Evolutionary conservation across 352 stramenopile species (phyloP), one percentile per base, ranked within the genome.

Genomic region (Blastocystis sp.): DNA sequence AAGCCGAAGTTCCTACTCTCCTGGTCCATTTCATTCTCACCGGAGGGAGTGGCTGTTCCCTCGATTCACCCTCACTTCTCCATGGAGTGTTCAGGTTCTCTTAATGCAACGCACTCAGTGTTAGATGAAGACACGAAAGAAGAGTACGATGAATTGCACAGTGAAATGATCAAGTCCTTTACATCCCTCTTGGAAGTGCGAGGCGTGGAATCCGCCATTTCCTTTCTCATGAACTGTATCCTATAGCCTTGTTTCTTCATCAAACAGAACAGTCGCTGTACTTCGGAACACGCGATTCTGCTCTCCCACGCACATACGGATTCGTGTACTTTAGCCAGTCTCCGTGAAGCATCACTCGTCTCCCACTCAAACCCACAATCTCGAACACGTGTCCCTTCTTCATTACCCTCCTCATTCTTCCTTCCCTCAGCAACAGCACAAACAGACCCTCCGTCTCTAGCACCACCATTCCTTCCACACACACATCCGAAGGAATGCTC

Each of bases 381-480:
- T 68, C 45, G 70, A 84, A 70, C 11, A 84, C 52, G 43, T 69
- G 74, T 10, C 61, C 74, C 40, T 52, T 66, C 57, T 84, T 84
- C 2, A 59, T 52, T 1, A 84, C 24, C 28, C 38, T 84, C 42
- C 57, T 61, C 59, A 84, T 21, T 28, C 57, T 28, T n/a, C 69
- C 69, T n/a, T 57, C 17, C 24, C 48, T n/a, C 6, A 59, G 65
- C 14, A 84, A n/a, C 21, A 84, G 9, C 42, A 52, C n/a, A 68
- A 70, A 84, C 24, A 54, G 14, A 34, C 69, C 48, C 11, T 52
- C 21, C 45, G 21, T 21, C 48, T 84, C 74, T n/a, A 70, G 74
- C 59, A 84, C 24, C 42, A 84, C 74, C 48, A 84, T 84, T 11
- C 74, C 74, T 38, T 84, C 57, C 11, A 68, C 14, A 19, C 74